Percentiles rank a stretch among this genome's conserved stretches.
These are phyloP conservation scores for Ocimum tenuiflorum DNA, from an alignment of 257 asterid species.

Conservation along the genomic window DNA sequence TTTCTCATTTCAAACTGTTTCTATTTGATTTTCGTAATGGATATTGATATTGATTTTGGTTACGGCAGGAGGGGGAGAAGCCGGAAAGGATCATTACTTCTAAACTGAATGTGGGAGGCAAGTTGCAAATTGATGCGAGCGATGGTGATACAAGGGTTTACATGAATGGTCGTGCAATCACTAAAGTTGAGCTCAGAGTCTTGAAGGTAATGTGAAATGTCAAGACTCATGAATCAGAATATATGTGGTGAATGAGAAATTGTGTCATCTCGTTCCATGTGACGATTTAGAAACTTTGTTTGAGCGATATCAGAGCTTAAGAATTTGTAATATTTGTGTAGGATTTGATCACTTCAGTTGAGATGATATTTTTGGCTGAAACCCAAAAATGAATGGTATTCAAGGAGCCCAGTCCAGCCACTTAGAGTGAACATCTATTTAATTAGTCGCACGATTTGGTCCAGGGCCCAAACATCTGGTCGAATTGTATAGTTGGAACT, in stretches of 20 bases:
- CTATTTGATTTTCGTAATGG: neutral
- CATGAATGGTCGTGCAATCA: slow-evolving; percentile 68
- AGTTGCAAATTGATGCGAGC: slow-evolving; percentile 56
- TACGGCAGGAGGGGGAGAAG: slow-evolving; percentile 60
- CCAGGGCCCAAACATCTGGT: neutral
- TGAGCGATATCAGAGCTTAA: neutral
- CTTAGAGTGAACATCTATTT: neutral
- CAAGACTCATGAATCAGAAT: neutral
- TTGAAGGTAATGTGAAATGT: slow-evolving; percentile 46
- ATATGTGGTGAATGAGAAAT: neutral
- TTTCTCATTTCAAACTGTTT: too few species aligned
- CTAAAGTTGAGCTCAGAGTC: slow-evolving; percentile 56
- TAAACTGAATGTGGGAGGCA: slow-evolving; percentile 52
- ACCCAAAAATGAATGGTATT: neutral
- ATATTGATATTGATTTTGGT: neutral
- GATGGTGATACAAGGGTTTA: slow-evolving; percentile 51
- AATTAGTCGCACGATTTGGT: neutral
- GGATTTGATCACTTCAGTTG: neutral
- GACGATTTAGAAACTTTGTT: neutral
- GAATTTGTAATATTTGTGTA: neutral
- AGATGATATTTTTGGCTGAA: neutral
- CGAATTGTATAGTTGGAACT: neutral
- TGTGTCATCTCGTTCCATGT: neutral
- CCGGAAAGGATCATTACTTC: slow-evolving; percentile 50
- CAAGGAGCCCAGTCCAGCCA: neutral